phyloP scores from a whole-genome alignment of 768 basidiomycete species.

The Nevesoporus exiguus region DNA sequence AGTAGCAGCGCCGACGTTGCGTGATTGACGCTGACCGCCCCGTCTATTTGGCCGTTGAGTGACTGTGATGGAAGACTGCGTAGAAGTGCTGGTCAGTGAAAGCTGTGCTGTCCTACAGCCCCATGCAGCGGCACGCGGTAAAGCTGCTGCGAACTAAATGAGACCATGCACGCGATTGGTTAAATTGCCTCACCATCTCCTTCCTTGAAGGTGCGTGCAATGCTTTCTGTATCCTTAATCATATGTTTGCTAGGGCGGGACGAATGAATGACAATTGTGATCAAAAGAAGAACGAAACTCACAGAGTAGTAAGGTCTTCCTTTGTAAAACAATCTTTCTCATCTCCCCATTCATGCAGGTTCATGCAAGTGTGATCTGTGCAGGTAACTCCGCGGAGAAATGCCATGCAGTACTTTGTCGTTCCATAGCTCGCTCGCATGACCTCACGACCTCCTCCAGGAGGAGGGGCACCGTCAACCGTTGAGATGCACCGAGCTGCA shows the following conservation, averaged over 20 bases:
- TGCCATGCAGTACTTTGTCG: constrained; percentile 96
- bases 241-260: constrained; percentile 76
- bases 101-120: constrained; percentile 40
- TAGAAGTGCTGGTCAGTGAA: constrained; percentile 13
- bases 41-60: constrained; percentile 43
- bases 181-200: constrained; percentile 45
- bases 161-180: background rate
- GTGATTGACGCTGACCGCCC: constrained; percentile 46
- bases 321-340: constrained; percentile 98
- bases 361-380: constrained; percentile 87
- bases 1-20: constrained; percentile 33
- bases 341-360: constrained; percentile 97
- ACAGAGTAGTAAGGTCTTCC: constrained; percentile 93
- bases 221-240: constrained; percentile 82
- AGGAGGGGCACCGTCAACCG: constrained; percentile 88
- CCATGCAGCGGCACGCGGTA: constrained; percentile 72
- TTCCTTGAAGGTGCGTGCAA: constrained; percentile 56
- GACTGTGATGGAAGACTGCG: constrained; percentile 22
- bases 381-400: constrained; percentile 86
- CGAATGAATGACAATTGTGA: background rate
- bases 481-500: constrained; percentile 87
- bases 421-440: constrained; percentile 93
- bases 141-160: constrained; percentile 32
- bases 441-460: constrained; percentile 87
- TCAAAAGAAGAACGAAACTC: constrained; percentile 28